Evolutionary conservation across 306 rosid species (phyloP).

Genomic region (Trichosanthes cucumerina): DNA sequence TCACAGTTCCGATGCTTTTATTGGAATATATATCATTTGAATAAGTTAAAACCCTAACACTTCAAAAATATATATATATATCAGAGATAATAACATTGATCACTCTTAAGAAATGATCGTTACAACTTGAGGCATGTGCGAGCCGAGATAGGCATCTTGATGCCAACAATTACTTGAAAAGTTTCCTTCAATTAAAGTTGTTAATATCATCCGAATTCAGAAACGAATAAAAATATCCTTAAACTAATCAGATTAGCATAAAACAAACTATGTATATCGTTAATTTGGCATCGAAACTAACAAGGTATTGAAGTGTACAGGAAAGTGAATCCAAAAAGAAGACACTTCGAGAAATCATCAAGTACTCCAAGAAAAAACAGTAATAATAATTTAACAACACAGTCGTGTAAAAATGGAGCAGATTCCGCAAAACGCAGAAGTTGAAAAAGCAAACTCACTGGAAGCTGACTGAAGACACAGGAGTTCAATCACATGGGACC

Average conservation of each 20-base stretch:
- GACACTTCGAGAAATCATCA: neutral
- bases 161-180: neutral
- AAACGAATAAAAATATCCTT: neutral
- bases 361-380: neutral
- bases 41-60: neutral
- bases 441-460: constrained; percentile 34
- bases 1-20: neutral
- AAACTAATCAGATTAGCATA: neutral
- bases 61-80: too few relatives aligned
- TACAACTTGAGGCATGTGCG: neutral
- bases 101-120: neutral
- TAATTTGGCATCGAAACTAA: neutral
- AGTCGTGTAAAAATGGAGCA: neutral
- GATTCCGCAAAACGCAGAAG: neutral
- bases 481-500: constrained; percentile 62
- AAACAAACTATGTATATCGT: neutral
- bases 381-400: neutral
- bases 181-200: neutral
- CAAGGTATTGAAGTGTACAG: neutral
- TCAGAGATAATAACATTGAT: neutral
- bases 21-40: neutral
- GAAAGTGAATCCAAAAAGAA: neutral
- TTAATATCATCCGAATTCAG: neutral
- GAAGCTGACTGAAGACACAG: constrained; percentile 82
- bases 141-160: neutral